Base-by-base conservation (phyloP, 2,329 filamentous ascomycete genomes). In the Bipolaris cookei region DNA sequence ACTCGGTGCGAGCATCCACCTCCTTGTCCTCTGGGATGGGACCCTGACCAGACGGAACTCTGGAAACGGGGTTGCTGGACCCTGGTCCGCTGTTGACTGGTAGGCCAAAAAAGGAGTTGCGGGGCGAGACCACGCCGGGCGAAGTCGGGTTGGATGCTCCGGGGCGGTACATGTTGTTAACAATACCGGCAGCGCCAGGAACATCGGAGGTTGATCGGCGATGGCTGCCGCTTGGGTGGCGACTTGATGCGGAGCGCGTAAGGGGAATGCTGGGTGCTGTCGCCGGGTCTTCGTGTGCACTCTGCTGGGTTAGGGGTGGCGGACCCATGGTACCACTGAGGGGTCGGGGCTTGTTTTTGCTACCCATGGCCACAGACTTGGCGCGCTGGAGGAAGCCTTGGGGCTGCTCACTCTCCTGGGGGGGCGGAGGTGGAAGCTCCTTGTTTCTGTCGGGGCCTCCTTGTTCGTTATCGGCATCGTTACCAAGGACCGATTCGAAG, bases 401-500 rank as follows among this genome's bases (percentile, higher is more conserved):
- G 51, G 77, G 76, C 44, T 77, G 73, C 0, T 70, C 81, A 75
- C 64, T 79, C 78, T 82, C 84, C 62, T 80, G 87, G 18, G 83
- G 79, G 0, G 90, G 90, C 0, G 91, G 88, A 2, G 90, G 85
- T 5, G 91, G 91, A 16, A 96, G 85, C n/a, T 95, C 92, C 77
- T 97, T 97, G 76, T 95, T 89, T 35, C 82, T 84, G 71, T 90
- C 84, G 28, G 76, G 75, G 63, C 65, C 61, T 3, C 51, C 57
- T 10, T 51, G 37, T 57, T 61, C 64, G 39, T 52, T 55, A 54
- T 74, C 80, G 54, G 89, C 86, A 49, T 86, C 86, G 76, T 91
- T 90, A 74, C 96, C 92, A 38, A 97, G 83, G 59, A 98, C 96
- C 61, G 91, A 88, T 79, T 99, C 94, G 66, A 97, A 98, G 66